phyloP scores from a whole-genome alignment of 2,329 filamentous ascomycete genomes.

The Xylaria polymorpha region DNA sequence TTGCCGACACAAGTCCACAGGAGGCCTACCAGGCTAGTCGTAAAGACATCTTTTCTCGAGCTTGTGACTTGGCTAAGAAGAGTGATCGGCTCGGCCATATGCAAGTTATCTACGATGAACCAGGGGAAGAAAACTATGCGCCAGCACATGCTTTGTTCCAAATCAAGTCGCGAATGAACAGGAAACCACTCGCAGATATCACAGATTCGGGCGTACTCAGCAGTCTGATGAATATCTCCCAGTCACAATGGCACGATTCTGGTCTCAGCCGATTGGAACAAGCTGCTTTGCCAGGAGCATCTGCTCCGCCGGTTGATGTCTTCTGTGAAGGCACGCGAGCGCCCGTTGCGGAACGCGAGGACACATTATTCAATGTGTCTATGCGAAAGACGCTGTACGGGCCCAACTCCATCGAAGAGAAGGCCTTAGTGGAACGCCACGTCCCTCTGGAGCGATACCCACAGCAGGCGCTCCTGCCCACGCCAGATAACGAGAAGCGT shows the following conservation, averaged over 20 bases:
- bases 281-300: constrained; percentile 79
- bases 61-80: constrained; percentile 68
- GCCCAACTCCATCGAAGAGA: constrained; percentile 72
- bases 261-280: constrained; percentile 84
- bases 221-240: constrained; percentile 82
- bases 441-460: constrained; percentile 74
- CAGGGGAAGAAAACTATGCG: constrained; percentile 69
- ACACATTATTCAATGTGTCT: constrained; percentile 79
- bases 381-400: constrained; percentile 83
- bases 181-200: constrained; percentile 74
- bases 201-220: constrained; percentile 78
- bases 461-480: constrained; percentile 73
- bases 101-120: constrained; percentile 76
- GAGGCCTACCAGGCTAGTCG: constrained; percentile 79
- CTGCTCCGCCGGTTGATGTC: constrained; percentile 87
- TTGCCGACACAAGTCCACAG: constrained; percentile 78
- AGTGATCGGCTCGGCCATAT: constrained; percentile 72
- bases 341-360: constrained; percentile 72
- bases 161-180: constrained; percentile 77
- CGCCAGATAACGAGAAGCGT: constrained; percentile 82
- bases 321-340: constrained; percentile 76
- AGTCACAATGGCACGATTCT: constrained; percentile 71
- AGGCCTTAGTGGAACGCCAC: constrained; percentile 78
- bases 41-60: constrained; percentile 78
- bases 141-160: constrained; percentile 85